Conservation (phyloP, 345 rosid species). For the Conringia planisiliqua region DNA sequence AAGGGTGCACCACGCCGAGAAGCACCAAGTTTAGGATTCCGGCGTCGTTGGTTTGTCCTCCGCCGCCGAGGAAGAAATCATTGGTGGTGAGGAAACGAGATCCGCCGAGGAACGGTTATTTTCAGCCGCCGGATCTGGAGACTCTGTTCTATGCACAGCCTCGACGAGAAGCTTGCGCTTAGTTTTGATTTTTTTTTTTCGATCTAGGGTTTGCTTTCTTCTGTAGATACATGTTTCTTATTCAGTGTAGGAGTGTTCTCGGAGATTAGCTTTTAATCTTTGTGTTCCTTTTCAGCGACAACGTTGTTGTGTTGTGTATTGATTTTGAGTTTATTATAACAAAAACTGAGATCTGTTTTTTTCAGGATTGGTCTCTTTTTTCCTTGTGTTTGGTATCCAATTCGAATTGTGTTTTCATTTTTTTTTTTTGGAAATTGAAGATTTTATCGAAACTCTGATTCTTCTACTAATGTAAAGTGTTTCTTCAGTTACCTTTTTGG, state of each 20-base stretch:
- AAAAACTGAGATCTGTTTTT: neutral
- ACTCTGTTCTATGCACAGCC: conserved; percentile 40
- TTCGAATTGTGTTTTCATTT: neutral
- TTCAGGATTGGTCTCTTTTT: neutral
- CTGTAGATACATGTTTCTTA: conserved; percentile 24
- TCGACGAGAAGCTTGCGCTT: conserved; percentile 44
- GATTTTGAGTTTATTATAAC: neutral
- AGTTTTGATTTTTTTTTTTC: neutral
- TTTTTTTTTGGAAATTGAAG: neutral
- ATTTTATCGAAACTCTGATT: neutral
- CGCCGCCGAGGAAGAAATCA: conserved; percentile 61
- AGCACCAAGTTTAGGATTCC: conserved; percentile 48
- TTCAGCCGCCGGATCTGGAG: conserved; percentile 74
- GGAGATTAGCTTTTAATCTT: neutral
- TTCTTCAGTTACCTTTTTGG: neutral
- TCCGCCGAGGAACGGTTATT: conserved; percentile 61
- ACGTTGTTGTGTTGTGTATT: neutral
- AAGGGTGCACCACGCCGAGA: conserved; percentile 63
- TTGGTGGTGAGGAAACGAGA: conserved; percentile 36
- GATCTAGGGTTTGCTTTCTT: neutral
- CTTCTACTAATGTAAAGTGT: neutral
- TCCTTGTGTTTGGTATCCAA: neutral
- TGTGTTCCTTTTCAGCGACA: neutral
- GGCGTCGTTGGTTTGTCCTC: conserved; percentile 47
- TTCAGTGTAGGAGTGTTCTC: conserved; percentile 6